Percentiles rank a stretch among this genome's conserved stretches.
These are phyloP conservation scores for Chrysochromulina parva DNA, from an alignment of 78 protist species.

Conservation along the genomic window DNA sequence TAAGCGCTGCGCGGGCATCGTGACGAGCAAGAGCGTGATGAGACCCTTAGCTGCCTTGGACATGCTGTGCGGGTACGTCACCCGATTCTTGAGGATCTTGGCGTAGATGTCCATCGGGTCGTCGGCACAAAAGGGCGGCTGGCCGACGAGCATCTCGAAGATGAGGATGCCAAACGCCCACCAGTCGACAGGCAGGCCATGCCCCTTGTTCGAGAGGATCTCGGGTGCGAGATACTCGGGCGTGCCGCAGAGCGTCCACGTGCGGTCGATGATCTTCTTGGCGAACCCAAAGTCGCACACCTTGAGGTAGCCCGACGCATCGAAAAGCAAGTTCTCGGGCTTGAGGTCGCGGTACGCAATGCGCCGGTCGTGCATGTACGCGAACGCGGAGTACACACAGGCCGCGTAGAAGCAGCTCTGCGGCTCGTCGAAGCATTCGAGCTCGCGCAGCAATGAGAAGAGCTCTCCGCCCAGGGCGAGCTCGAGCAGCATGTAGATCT, in stretches of 20 bases:
- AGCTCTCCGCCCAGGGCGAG: slow-evolving; percentile 86
- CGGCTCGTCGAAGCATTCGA: slow-evolving; percentile 51
- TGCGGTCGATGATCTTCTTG: slow-evolving; percentile 53
- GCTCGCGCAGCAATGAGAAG: slow-evolving; percentile 60
- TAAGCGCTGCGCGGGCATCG: slow-evolving; percentile 82
- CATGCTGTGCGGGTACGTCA: slow-evolving; percentile 79
- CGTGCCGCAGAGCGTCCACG: slow-evolving; percentile 90
- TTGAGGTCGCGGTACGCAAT: slow-evolving; percentile 37
- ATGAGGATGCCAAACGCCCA: slow-evolving; percentile 87
- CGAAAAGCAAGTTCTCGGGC: slow-evolving; percentile 31
- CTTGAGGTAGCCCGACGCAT: neutral
- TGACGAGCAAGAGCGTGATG: slow-evolving; percentile 70
- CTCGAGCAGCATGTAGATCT: slow-evolving; percentile 77
- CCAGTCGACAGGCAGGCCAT: slow-evolving; percentile 94
- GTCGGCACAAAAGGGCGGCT: slow-evolving; percentile 88
- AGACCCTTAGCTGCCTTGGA: slow-evolving; percentile 79
- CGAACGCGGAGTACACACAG: slow-evolving; percentile 24
- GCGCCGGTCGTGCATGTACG: neutral
- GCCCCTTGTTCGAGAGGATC: slow-evolving; percentile 78
- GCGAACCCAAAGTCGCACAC: slow-evolving; percentile 10
- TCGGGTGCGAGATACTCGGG: slow-evolving; percentile 92
- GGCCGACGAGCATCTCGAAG: slow-evolving; percentile 66
- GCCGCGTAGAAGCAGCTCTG: slow-evolving; percentile 23
- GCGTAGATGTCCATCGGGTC: slow-evolving; percentile 81
- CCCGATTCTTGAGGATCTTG: slow-evolving; percentile 77